Conservation (phyloP, 805 yeast genomes). For the Trichomonascus vanleenenianus region DNA sequence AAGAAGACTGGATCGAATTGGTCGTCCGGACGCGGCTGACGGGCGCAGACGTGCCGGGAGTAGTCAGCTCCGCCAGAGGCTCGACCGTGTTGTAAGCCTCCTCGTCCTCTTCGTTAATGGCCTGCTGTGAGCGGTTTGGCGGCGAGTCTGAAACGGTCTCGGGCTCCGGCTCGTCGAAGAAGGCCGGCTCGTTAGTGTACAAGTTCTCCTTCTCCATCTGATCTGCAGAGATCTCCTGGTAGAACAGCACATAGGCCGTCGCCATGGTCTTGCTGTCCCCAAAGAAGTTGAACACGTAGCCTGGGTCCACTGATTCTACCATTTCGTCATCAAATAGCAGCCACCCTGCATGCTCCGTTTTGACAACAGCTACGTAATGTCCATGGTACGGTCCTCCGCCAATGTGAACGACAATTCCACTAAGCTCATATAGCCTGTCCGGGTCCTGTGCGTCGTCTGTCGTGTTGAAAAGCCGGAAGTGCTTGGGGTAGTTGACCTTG, state of each 20-base stretch:
- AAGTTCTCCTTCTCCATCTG: conserved; percentile 21
- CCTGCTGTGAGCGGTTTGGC: no score
- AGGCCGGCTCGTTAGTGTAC: conserved; percentile 17
- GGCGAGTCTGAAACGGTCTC: no score
- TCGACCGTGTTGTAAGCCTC: no score
- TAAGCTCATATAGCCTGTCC: conserved; percentile 66
- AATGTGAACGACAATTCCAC: conserved; percentile 83
- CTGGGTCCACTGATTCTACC: conserved; percentile 79
- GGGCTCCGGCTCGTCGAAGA: no score
- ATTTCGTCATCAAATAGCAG: conserved; percentile 90
- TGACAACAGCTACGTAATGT: conserved; percentile 83
- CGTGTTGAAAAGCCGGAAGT: conserved; percentile 57
- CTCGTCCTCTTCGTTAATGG: no score
- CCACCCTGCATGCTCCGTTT: conserved; percentile 78
- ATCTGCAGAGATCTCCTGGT: conserved; percentile 41
- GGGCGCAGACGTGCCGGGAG: no score
- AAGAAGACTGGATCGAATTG: no score
- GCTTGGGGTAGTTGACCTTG: conserved; percentile 71
- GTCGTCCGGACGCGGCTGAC: no score
- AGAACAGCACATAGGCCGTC: conserved; percentile 84
- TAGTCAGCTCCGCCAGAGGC: no score
- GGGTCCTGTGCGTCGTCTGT: conserved; percentile 45
- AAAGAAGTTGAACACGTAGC: conserved; percentile 73
- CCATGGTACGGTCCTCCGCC: conserved; percentile 99
- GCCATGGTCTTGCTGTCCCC: conserved; percentile 87